Evolutionary conservation across 768 basidiomycete species (phyloP).

Genomic region (Gloeostereum incarnatum): DNA sequence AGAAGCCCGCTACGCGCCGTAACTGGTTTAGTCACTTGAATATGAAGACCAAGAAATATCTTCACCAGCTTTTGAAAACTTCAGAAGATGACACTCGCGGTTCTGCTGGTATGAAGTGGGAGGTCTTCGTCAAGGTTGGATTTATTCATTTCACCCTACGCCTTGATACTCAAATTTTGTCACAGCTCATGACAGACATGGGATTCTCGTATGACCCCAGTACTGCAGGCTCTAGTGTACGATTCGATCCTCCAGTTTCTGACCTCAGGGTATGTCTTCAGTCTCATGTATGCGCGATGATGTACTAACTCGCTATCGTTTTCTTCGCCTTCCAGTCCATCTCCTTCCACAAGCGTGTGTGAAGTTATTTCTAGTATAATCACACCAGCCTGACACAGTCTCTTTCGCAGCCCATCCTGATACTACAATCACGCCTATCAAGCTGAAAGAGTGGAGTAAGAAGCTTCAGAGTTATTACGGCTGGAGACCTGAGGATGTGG

Average conservation of each 20-base stretch:
- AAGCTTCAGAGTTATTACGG: constrained; percentile 56
- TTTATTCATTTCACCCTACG: not conserved
- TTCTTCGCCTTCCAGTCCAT: constrained; percentile 38
- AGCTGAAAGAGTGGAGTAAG: constrained; percentile 45
- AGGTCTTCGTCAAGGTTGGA: constrained; percentile 62
- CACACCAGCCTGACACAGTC: constrained; percentile 2
- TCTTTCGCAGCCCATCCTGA: constrained; percentile 59
- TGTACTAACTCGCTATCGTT: too few relatives aligned
- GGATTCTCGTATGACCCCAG: constrained; percentile 67
- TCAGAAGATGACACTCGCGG: constrained; percentile 48
- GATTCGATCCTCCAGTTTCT: constrained; percentile 65
- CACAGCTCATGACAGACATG: constrained; percentile 68
- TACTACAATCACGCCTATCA: constrained; percentile 43
- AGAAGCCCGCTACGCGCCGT: constrained; percentile 34
- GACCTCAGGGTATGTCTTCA: constrained; percentile 29
- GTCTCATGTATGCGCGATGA: not conserved
- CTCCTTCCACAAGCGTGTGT: constrained; percentile 68
- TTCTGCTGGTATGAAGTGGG: constrained; percentile 63
- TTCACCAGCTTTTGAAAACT: constrained; percentile 59
- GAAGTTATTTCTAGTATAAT: constrained; percentile 11
- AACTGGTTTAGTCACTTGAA: constrained; percentile 48
- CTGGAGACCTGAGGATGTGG: constrained; percentile 45
- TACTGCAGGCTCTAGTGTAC: constrained; percentile 75
- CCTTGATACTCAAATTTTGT: not conserved
- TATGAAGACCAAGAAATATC: constrained; percentile 47